Evolutionary conservation across 192 early-diverging fungal species (phyloP), one percentile per base, ranked within the genome.

Genomic region (Chytriomyces sp.): DNA sequence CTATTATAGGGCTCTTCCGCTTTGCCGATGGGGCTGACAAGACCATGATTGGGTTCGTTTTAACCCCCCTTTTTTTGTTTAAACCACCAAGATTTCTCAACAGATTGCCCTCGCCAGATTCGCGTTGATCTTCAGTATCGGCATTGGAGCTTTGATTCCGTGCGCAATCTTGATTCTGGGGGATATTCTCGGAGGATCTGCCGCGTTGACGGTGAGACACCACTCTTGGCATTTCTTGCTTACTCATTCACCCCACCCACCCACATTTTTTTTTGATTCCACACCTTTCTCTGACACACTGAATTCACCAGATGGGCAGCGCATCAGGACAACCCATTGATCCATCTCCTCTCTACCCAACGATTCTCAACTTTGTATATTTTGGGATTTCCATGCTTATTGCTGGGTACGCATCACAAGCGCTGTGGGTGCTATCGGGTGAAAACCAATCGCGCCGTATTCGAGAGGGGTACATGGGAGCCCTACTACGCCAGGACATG

Each of bases 371-470:
- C 23, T 78, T 85, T 72, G 62, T 78, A 20, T 46, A 78, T 48
- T 67, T 85, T 50, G 84, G 79, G 1, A 47, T 69, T 8, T 72
- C 67, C 7, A 78, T 78, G 71, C 67, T 82, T 47, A 46, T 77
- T 24, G 70, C 61, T 16, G 81, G 72, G 6, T 85, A 85, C 61
- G 20, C 72, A 6, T 81, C 81, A 61, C 81, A 80, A 77, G 35
- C 60, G 16, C 68, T 79, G 18, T 85, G 82, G 82, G 64, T 78
- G 11, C 66, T 74, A 49, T 24, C 79, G 1, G 82, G 84, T 10
- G 82, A 85, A 75, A 79, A 77, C 26, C 81, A 82, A 73, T 48
- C 65, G 6, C 70, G 79, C 63, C 77, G 80, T 73, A 83, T 79
- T 69, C 71, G 77, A 46, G 77, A 75, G 72, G 70, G 62, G 69